Evolutionary conservation across 805 yeast genomes (phyloP).

Genomic region (Sporopachydermia lactativora): DNA sequence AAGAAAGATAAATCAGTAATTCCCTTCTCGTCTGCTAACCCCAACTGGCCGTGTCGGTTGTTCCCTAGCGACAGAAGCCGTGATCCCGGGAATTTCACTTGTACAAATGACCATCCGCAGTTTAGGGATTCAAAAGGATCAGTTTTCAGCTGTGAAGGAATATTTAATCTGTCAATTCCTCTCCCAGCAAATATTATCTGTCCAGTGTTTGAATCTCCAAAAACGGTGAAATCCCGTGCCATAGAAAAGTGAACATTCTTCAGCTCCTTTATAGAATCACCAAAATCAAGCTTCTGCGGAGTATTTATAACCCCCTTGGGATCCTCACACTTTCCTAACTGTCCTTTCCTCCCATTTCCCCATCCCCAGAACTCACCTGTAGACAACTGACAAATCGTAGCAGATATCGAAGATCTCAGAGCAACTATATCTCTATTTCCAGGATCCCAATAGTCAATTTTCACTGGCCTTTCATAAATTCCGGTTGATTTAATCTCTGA

Average conservation of each 20-base stretch:
- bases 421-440: slow-evolving; percentile 6
- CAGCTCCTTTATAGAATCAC: slow-evolving; percentile 9
- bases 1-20: not conserved
- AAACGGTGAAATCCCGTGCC: slow-evolving; percentile 47
- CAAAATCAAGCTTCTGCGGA: slow-evolving; percentile 9
- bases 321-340: slow-evolving; percentile 20
- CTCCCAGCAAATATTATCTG: slow-evolving; percentile 20
- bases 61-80: slow-evolving; percentile 50
- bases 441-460: too few relatives aligned
- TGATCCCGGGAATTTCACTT: slow-evolving; percentile 22
- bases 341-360: slow-evolving; percentile 59
- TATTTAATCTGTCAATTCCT: slow-evolving; percentile 16
- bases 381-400: slow-evolving; percentile 24
- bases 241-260: slow-evolving; percentile 17
- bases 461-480: too few relatives aligned
- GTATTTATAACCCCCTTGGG: slow-evolving; percentile 8
- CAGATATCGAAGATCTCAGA: slow-evolving; percentile 30
- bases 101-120: slow-evolving; percentile 76
- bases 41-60: slow-evolving; percentile 59
- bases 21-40: slow-evolving; percentile 11
- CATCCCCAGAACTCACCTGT: slow-evolving; percentile 42
- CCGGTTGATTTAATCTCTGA: slow-evolving; percentile 6
- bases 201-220: slow-evolving; percentile 13
- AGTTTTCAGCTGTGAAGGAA: slow-evolving; percentile 4
- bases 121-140: slow-evolving; percentile 16